Evolutionary conservation across 2,329 filamentous ascomycete genomes (phyloP).

Genomic region (Exophiala oligosperma): DNA sequence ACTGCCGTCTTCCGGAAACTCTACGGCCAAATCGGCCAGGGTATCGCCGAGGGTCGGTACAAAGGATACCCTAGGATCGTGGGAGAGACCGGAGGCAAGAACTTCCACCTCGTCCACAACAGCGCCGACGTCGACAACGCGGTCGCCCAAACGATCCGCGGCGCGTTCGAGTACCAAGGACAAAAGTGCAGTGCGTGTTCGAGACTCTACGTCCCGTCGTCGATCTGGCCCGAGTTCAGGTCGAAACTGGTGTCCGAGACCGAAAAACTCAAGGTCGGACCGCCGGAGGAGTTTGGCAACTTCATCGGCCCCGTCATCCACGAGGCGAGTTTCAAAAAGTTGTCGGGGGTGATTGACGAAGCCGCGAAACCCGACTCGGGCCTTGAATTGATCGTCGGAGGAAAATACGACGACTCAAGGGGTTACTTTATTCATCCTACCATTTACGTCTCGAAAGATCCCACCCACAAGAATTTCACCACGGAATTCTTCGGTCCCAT

Average conservation of each 20-base stretch:
- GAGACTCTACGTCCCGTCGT: slow-evolving; percentile 70
- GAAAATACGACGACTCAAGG: slow-evolving; percentile 69
- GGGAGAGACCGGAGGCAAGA: slow-evolving; percentile 83
- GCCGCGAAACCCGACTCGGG: slow-evolving; percentile 67
- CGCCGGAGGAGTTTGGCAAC: slow-evolving; percentile 64
- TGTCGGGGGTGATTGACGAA: slow-evolving; percentile 66
- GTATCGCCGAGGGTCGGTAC: slow-evolving; percentile 76
- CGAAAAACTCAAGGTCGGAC: slow-evolving; percentile 65
- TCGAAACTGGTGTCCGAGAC: slow-evolving; percentile 63
- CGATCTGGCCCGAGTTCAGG: slow-evolving; percentile 69
- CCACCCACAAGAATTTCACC: slow-evolving; percentile 66
- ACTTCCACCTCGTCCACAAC: slow-evolving; percentile 75
- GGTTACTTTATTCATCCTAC: slow-evolving; percentile 78
- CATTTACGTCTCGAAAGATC: slow-evolving; percentile 69
- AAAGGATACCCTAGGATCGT: slow-evolving; percentile 77
- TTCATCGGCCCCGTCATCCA: slow-evolving; percentile 84
- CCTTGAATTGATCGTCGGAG: slow-evolving; percentile 68
- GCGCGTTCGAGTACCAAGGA: slow-evolving; percentile 79
- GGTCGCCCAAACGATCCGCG: slow-evolving; percentile 72
- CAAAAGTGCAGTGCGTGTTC: slow-evolving; percentile 83
- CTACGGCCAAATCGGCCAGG: slow-evolving; percentile 77
- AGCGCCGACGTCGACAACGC: slow-evolving; percentile 73
- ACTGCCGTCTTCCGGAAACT: slow-evolving; percentile 81
- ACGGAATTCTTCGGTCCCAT: slow-evolving; percentile 77
- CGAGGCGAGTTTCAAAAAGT: slow-evolving; percentile 71